Evolutionary conservation across 2,329 filamentous ascomycete genomes (phyloP).

Genomic region (Colletotrichum echinochloae): DNA sequence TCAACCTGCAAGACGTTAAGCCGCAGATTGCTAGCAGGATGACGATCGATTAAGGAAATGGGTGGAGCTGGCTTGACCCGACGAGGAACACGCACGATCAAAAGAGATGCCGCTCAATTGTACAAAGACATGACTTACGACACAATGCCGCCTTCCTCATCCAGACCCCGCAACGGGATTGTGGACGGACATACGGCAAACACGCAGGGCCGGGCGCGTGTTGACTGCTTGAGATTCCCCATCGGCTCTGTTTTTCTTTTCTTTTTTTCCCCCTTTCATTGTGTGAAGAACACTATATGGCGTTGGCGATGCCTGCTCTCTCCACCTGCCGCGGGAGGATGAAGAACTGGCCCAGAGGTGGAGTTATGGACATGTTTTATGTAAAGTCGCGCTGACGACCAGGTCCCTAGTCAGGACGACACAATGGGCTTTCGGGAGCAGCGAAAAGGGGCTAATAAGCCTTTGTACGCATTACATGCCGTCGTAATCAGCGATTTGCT

Average conservation of each 20-base stretch:
- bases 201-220: conserved; percentile 39
- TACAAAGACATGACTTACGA: conserved; percentile 43
- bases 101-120: conserved; percentile 38
- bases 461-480: conserved; percentile 3
- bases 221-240: conserved; percentile 41
- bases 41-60: conserved; percentile 67
- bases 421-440: conserved; percentile 14
- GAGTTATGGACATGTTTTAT: conserved; percentile 39
- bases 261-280: conserved; percentile 35
- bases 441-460: neutral
- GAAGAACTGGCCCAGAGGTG: conserved; percentile 32
- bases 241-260: conserved; percentile 39
- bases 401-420: conserved; percentile 19
- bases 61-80: conserved; percentile 32
- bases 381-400: conserved; percentile 25
- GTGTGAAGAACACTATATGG: conserved; percentile 33
- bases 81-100: conserved; percentile 38
- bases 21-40: conserved; percentile 66
- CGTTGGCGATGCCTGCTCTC: conserved; percentile 34
- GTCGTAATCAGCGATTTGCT: conserved; percentile 35
- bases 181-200: conserved; percentile 33
- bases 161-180: conserved; percentile 24
- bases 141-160: conserved; percentile 37
- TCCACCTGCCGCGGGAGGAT: conserved; percentile 20
- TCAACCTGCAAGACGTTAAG: conserved; percentile 69